A percentile compares a stretch with the other conserved stretches of the same genome.
These are phyloP conservation scores for Excoecaria agallocha DNA, from an alignment of 345 rosid genomes.

Conservation along the genomic window DNA sequence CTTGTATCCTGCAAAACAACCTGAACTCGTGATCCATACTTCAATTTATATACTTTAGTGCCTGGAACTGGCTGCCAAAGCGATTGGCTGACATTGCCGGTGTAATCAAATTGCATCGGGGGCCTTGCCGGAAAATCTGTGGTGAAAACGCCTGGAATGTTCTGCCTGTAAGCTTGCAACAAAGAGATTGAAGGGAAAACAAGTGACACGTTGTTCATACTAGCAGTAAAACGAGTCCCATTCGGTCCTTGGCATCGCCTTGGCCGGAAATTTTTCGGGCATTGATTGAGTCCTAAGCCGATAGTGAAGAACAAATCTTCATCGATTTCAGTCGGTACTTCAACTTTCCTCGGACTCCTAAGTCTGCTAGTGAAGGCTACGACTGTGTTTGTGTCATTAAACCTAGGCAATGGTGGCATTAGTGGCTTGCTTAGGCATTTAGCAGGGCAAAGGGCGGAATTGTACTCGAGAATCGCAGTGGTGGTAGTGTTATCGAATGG, in stretches of 20 bases:
- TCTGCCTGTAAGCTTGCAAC: slow-evolving; percentile 65
- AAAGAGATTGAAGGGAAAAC: slow-evolving; percentile 71
- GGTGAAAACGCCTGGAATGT: slow-evolving; percentile 74
- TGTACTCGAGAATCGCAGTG: slow-evolving; percentile 87
- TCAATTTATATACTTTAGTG: slow-evolving; percentile 64
- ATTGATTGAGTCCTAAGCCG: slow-evolving; percentile 70
- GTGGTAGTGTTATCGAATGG: slow-evolving; percentile 85
- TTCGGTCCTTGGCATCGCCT: slow-evolving; percentile 77
- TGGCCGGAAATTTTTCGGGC: slow-evolving; percentile 49
- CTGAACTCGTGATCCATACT: slow-evolving; percentile 74
- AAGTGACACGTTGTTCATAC: slow-evolving; percentile 85
- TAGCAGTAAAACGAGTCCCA: slow-evolving; percentile 81
- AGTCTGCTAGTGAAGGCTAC: slow-evolving; percentile 51
- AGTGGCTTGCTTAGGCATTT: slow-evolving; percentile 41
- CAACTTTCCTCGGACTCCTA: slow-evolving; percentile 49
- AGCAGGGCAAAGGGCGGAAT: slow-evolving; percentile 65
- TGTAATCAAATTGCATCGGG: slow-evolving; percentile 64
- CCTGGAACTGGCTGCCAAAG: slow-evolving; percentile 68
- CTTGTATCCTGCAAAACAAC: slow-evolving; percentile 80
- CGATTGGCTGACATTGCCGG: slow-evolving; percentile 69
- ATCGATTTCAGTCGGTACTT: slow-evolving; percentile 66
- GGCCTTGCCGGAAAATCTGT: slow-evolving; percentile 77
- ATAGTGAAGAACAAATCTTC: slow-evolving; percentile 65
- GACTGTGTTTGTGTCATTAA: slow-evolving; percentile 72
- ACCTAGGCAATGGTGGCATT: slow-evolving; percentile 61